Evolutionary conservation across 2,329 filamentous ascomycete genomes (phyloP).

Genomic region (Aureobasidium mangrovei): DNA sequence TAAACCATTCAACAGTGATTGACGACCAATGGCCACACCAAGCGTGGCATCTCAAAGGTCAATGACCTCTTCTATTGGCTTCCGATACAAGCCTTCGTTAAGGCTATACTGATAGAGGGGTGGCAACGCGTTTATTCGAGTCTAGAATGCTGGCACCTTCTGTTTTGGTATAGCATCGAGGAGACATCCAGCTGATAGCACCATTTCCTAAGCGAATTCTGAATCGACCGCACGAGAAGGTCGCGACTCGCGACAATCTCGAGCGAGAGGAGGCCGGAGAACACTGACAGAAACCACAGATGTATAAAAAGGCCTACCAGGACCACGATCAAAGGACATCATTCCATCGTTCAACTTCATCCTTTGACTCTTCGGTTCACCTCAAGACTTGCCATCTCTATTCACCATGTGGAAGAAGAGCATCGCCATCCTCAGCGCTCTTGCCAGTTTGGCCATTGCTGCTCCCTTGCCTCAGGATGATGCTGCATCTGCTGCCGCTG

Average conservation of each 20-base stretch:
- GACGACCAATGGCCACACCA: neutral
- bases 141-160: slow-evolving; percentile 1
- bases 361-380: neutral
- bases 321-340: neutral
- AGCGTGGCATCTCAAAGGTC: neutral
- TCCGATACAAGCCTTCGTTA: neutral
- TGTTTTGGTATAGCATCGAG: neutral
- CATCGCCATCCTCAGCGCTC: slow-evolving; percentile 6
- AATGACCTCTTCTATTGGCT: slow-evolving; percentile 1
- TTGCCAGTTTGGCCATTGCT: slow-evolving; percentile 14
- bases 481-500: neutral
- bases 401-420: slow-evolving; percentile 11
- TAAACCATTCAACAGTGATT: neutral
- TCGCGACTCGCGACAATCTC: no score
- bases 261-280: no score
- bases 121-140: neutral
- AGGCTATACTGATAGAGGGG: neutral
- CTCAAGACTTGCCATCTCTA: neutral
- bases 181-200: neutral
- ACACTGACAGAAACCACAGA: no score
- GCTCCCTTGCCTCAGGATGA: slow-evolving; percentile 11
- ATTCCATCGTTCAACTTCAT: neutral
- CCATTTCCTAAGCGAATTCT: neutral
- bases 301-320: neutral
- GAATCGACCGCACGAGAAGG: neutral